Base-by-base conservation (phyloP, 768 basidiomycete species). In the Vararia minispora region DNA sequence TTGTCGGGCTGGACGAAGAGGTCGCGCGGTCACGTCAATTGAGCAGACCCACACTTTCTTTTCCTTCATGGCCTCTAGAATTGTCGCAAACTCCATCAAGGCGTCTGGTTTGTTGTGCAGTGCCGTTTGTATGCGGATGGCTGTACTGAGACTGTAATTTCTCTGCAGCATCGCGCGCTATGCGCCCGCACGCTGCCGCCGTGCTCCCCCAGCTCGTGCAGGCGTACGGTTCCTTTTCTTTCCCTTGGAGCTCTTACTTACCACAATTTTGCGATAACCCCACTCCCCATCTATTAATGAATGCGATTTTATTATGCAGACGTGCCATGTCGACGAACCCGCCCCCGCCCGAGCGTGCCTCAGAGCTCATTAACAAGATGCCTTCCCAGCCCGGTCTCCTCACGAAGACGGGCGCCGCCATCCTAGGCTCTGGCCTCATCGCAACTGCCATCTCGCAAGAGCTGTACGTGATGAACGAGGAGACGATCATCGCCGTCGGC, bases 381-480 rank as follows among this genome's bases (percentile, higher is more conserved):
- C 86, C 85, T 14, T 85, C 76, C 41, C 91, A 77, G 51, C 89
- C 75, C 18, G 80, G 77, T 57, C 71, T 95, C 61, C 71, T 92
- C 69, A 89, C 90, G 58, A 99, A 99, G 69, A 92, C 91, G 31
- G 90, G 91, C 45, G 76, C 85, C 37, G 83, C 90, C 53, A 69
- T 97, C 54, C 77, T 97, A 38, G 89, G 89, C 54, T 86, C 88
- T 12, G 90, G 87, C 53, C 67, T 87, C 43, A 65, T 80, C 40
- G 94, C 92, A 12, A 74, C 89, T 5, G 92, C 91, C 55, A 91
- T 98, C 63, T 94, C 90, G 11, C 85, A 90, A 57, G 92, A 99
- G 64, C 77, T 98, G 35, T 97, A 97, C 55, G 94, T 99, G 43
- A 76, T 94, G 54, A 95, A 95, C 59, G 92, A 97, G 61, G 95